phyloP scores from a whole-genome alignment of 352 stramenopile genomes.

The Phytophthora hybrid region DNA sequence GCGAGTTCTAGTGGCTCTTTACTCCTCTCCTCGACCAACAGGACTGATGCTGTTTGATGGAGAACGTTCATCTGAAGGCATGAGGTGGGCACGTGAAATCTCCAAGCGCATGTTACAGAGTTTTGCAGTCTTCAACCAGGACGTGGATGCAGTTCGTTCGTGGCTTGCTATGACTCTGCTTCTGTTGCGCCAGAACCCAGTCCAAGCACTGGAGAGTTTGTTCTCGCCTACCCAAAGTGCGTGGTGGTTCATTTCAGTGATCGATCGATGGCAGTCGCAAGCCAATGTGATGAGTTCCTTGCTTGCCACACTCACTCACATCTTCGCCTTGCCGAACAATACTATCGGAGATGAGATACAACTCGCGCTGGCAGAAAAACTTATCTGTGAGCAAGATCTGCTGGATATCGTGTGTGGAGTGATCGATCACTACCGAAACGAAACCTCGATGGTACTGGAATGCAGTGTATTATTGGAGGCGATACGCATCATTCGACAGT shows the following conservation, averaged over 20 bases:
- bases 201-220: constrained; percentile 10
- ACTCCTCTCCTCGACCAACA: constrained; percentile 19
- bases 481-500: constrained; percentile 33
- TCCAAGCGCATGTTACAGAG: constrained; percentile 26
- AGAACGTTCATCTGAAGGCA: not conserved
- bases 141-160: constrained; percentile 10
- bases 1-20: constrained; percentile 23
- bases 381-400: constrained; percentile 27
- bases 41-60: constrained; percentile 23
- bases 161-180: constrained; percentile 38
- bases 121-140: constrained; percentile 26
- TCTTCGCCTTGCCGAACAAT: constrained; percentile 28
- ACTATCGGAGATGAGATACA: constrained; percentile 21
- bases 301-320: constrained; percentile 22
- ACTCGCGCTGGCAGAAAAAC: constrained; percentile 9
- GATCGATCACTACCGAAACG: constrained; percentile 19
- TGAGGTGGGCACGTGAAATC: constrained; percentile 23
- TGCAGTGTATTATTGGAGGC: constrained; percentile 28
- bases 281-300: constrained; percentile 16
- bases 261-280: constrained; percentile 28
- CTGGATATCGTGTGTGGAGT: constrained; percentile 22
- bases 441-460: not conserved
- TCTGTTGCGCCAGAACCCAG: constrained; percentile 20
- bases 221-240: constrained; percentile 4
- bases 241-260: constrained; percentile 31